These are phyloP conservation scores for Aegilops sharonensis DNA, from an alignment of 176 grass and related monocot genomes.

Conservation along the genomic window DNA sequence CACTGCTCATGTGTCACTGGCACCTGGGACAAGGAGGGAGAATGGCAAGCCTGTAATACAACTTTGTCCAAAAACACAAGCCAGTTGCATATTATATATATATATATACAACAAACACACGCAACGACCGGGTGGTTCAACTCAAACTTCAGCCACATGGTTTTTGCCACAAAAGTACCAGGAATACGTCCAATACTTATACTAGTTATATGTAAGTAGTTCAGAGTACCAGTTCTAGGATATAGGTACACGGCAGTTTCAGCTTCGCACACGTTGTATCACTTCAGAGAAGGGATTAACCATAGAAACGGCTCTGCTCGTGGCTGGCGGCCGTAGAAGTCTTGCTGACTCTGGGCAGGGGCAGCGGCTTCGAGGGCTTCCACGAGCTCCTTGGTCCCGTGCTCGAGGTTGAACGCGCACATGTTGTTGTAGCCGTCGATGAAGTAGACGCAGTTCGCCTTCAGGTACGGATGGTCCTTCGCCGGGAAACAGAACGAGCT, in stretches of 20 bases:
- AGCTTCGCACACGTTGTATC: neutral
- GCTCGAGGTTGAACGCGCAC: slow-evolving; percentile 39
- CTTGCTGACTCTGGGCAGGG: neutral
- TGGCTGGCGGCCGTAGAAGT: neutral
- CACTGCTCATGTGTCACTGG: neutral
- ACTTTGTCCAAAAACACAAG: neutral
- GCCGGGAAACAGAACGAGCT: slow-evolving; percentile 33
- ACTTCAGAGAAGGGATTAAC: slow-evolving; percentile 47
- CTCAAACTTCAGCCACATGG: neutral
- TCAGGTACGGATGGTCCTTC: slow-evolving; percentile 35
- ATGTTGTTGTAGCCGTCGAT: slow-evolving; percentile 37
- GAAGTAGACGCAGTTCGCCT: slow-evolving; percentile 52
- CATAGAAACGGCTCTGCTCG: slow-evolving; percentile 10
- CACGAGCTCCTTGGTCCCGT: slow-evolving; percentile 44
- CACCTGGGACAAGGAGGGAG: neutral
- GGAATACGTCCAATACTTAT: neutral
- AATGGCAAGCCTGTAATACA: neutral
- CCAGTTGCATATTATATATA: neutral
- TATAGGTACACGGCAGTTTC: neutral
- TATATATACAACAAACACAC: neutral
- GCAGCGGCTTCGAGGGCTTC: neutral
- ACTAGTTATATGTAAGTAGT: neutral
- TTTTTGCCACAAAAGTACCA: neutral
- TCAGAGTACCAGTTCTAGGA: neutral
- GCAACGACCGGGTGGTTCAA: neutral